phyloP scores from a whole-genome alignment of 2,329 filamentous ascomycete genomes.

The Aspergillus sp. region DNA sequence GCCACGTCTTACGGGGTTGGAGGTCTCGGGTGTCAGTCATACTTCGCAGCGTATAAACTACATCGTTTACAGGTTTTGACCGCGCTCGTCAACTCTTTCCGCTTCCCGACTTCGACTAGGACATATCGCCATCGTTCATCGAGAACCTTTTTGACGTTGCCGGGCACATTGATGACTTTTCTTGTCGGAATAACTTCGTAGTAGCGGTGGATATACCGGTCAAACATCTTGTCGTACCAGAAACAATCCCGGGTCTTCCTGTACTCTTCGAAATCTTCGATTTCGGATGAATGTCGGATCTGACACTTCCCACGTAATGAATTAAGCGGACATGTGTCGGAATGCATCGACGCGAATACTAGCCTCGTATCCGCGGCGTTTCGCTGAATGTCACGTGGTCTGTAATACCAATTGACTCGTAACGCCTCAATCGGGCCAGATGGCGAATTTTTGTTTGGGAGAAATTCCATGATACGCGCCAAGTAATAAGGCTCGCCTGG shows the following conservation, averaged over 20 bases:
- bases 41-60: conserved; percentile 86
- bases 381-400: conserved; percentile 91
- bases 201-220: conserved; percentile 96
- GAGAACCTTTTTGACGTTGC: conserved; percentile 90
- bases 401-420: conserved; percentile 97
- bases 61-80: conserved; percentile 97
- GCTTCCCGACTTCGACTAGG: conserved; percentile 86
- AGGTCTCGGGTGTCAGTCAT: conserved; percentile 36
- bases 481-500: conserved; percentile 98
- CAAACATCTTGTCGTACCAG: conserved; percentile 97
- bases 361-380: conserved; percentile 87
- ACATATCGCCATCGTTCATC: conserved; percentile 97
- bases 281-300: conserved; percentile 85
- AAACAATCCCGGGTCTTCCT: conserved; percentile 84
- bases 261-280: conserved; percentile 77
- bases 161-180: conserved; percentile 93
- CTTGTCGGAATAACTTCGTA: conserved; percentile 94
- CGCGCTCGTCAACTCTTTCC: conserved; percentile 92
- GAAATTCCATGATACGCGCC: conserved; percentile 96
- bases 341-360: conserved; percentile 97
- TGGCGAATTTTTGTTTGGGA: conserved; percentile 75
- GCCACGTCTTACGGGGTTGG: neutral
- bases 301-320: conserved; percentile 91
- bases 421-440: conserved; percentile 77
- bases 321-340: conserved; percentile 88